phyloP scores from a whole-genome alignment of 345 rosid species.

The Brassica incana region DNA sequence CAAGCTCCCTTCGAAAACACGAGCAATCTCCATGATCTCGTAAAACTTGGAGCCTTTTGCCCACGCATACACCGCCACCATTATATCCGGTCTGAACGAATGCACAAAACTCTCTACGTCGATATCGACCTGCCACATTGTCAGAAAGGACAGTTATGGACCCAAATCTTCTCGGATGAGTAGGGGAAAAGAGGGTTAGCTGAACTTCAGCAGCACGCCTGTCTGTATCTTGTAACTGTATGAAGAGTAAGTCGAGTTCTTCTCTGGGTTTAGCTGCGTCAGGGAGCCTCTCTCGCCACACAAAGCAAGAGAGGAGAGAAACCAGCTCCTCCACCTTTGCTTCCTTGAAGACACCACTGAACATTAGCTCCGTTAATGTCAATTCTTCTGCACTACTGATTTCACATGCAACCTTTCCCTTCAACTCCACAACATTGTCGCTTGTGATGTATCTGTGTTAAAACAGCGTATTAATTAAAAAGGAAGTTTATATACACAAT shows the following conservation, averaged over 20 bases:
- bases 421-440: constrained; percentile 76
- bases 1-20: constrained; percentile 92
- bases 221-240: constrained; percentile 87
- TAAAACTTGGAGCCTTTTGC: constrained; percentile 93
- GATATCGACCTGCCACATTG: constrained; percentile 76
- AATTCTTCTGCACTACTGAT: constrained; percentile 95
- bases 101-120: constrained; percentile 78
- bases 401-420: constrained; percentile 91
- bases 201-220: constrained; percentile 81
- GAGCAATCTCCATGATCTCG: constrained; percentile 93
- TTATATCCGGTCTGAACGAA: constrained; percentile 89
- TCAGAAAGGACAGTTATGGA: neutral
- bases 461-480: neutral
- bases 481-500: too few species aligned
- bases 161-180: constrained; percentile 1
- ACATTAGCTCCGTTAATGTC: constrained; percentile 86
- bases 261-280: constrained; percentile 92
- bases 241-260: constrained; percentile 82
- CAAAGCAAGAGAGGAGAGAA: constrained; percentile 93
- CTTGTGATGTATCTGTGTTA: constrained; percentile 60
- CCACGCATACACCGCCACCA: constrained; percentile 96
- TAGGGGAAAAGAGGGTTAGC: constrained; percentile 10
- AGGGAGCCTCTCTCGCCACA: constrained; percentile 92
- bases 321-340: constrained; percentile 88
- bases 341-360: constrained; percentile 85